Evolutionary conservation across 2,329 filamentous ascomycete species (phyloP), one percentile per base, ranked within the genome.

Genomic region (Claviceps fusiformis): DNA sequence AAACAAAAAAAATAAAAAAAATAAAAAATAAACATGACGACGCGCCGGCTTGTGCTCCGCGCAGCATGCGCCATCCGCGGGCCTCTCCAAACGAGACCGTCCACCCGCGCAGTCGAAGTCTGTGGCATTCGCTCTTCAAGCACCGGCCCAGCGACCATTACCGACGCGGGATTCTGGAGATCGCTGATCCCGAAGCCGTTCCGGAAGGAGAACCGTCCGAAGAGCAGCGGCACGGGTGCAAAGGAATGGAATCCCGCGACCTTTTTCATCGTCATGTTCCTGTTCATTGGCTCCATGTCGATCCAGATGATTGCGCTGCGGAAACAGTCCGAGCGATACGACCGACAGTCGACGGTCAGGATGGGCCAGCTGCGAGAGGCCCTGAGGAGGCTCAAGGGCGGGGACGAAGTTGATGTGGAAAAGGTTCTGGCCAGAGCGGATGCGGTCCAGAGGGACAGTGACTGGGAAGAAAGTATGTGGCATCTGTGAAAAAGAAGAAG

Each of bases 211-310:
- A 74, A 70, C 53, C 68, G 63, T 54, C 64, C 63, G 58, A 64
- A 62, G 17, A 63, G 59, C 46, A 71, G 71, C 63, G 69, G 68
- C 29, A 79, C 76, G 60, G 52, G 52, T 29, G 72, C 77, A 17
- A 85, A 80, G 64, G 80, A 82, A 61, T 88, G 85, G 83, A 92
- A 92, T 62, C 87, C 88, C 3, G 86, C 86, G 24, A 90, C 85
- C 0, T 92, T 89, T 64, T 93, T 85, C 68, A 88, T 92, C 61
- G 75, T 84, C 62, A 88, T 92, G 59, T 90, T 90, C 64, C 75
- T 90, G 45, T 78, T 97, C 59, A 92, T 97, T 60, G 95, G 95
- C 4, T 95, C 89, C 58, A 95, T 96, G 77, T 88, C 92, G 15
- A 96, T 98, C 62, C 88, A 96, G 64, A 87, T 93, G 77, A 85